Conservation (phyloP, 441 rosid genomes). For the California macrophylla region DNA sequence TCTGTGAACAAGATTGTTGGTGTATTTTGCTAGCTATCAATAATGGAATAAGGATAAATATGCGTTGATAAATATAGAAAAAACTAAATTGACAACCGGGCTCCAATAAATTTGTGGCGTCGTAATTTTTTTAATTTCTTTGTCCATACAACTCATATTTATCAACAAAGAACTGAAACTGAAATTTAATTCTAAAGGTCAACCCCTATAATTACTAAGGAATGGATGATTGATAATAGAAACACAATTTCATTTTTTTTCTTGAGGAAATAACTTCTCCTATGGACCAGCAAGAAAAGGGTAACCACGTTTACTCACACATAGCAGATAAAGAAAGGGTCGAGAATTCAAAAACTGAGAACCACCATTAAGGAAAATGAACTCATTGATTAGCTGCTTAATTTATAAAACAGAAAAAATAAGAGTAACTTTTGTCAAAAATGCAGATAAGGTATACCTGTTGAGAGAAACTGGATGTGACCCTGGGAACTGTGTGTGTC, state of each 20-base stretch:
- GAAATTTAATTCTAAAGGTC: neutral
- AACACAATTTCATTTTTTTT: neutral
- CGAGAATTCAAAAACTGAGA: neutral
- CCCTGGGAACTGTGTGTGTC: constrained; percentile 79
- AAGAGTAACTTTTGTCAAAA: neutral
- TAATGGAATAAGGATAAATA: neutral
- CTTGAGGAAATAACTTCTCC: neutral
- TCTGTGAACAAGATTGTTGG: neutral
- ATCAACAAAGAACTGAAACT: neutral
- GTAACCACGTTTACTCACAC: neutral
- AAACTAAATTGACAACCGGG: neutral
- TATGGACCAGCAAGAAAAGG: neutral
- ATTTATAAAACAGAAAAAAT: constrained; percentile 12
- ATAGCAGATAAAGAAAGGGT: neutral
- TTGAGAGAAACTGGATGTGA: constrained; percentile 97
- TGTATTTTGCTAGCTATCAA: neutral
- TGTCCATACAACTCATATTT: neutral
- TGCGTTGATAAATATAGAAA: neutral
- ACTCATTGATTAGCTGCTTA: neutral
- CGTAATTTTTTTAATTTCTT: neutral
- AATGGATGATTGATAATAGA: neutral
- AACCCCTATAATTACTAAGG: neutral
- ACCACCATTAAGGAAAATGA: neutral
- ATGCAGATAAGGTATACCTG: constrained; percentile 42
- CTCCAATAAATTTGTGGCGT: neutral